Evolutionary conservation across 2,329 filamentous ascomycete species (phyloP).

Genomic region (Aspergillus jensenii): DNA sequence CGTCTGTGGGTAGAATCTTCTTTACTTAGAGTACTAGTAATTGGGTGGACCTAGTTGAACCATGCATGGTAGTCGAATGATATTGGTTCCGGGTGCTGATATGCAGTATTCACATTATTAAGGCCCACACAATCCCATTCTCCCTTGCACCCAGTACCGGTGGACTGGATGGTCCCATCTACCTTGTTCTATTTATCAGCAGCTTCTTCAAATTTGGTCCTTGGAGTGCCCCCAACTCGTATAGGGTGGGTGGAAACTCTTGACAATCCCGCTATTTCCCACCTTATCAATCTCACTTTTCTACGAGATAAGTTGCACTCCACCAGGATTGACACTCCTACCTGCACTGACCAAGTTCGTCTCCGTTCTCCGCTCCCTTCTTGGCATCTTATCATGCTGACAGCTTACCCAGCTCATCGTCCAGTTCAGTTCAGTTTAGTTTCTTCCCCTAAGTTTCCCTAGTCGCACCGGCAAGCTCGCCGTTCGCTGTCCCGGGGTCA

Average conservation of each 20-base stretch:
- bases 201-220: background rate
- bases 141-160: background rate
- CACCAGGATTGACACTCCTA: background rate
- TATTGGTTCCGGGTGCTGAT: background rate
- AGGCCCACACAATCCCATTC: background rate
- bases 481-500: background rate
- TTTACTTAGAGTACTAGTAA: background rate
- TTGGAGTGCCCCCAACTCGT: background rate
- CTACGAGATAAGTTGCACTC: background rate
- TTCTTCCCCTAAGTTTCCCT: background rate
- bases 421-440: background rate
- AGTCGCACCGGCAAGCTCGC: slow-evolving; percentile 10
- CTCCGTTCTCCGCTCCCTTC: background rate
- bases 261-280: background rate
- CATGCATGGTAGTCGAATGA: background rate
- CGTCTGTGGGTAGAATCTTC: background rate
- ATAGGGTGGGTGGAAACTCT: background rate
- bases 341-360: background rate
- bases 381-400: background rate
- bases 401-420: background rate
- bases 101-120: background rate
- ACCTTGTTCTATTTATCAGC: background rate
- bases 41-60: background rate
- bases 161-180: background rate
- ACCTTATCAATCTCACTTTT: background rate